Base-by-base conservation (phyloP, 768 basidiomycete species). In the Suillus subalutaceus region DNA sequence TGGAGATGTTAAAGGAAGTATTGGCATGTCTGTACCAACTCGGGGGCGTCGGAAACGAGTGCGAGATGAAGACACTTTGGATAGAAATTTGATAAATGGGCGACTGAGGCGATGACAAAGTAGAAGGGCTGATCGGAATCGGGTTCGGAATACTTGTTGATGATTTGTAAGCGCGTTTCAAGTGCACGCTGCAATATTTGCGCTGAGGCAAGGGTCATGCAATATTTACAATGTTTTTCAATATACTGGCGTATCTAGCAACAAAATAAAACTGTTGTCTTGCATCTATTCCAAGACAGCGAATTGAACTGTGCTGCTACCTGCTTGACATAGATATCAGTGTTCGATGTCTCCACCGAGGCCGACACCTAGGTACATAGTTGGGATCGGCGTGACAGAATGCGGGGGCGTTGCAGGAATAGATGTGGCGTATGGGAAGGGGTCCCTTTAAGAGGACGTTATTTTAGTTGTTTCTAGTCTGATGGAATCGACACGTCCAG, bases 1-100 rank as follows among this genome's bases (percentile, higher is more conserved):
- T 8, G 77, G 69, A 41, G 76, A 72, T 16, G 76, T 72, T 55
- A 79, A 62, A 52, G 78, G 78, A 23, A 79, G 79, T 53, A 79
- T 70, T 30, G 78, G 62, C 78, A 79, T 79, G 67, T 64, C 68
- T 67, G 67, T 66, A 72, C 64, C 44, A 32, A 59, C 66, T 65
- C 65, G 66, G 20, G 70, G 65, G 23, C 70, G 69, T 52, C 66
- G 64, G 26, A 64, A 71, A 38, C 68, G 62, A 64, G 56, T 55
- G 57, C 67, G 67, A 63, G 66, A 48, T 18, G 61, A 60, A 56
- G 70, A 68, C 70, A 71, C 59, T 64, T 67, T 72, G 62, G 59
- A n/a, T 20, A n/a, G 26, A 62, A 23, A 37, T 23, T 1, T 1
- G 12, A 18, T 53, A 26, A 60, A 20, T 13, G 3, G 26, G 40